phyloP scores from a whole-genome alignment of 1,284 basidiomycete species.

The Trichosporon sp. region DNA sequence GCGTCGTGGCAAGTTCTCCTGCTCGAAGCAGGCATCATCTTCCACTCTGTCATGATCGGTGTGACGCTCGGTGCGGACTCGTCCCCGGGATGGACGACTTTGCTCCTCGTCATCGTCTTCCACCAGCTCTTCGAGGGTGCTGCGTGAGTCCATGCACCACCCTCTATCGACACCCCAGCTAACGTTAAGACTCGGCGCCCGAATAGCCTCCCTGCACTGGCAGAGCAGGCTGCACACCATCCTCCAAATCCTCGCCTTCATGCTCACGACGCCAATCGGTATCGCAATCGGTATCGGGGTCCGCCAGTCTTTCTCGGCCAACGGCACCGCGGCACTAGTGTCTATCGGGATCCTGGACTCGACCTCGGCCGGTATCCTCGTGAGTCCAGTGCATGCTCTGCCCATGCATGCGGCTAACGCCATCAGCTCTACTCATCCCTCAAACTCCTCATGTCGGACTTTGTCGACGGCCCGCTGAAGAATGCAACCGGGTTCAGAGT shows the following conservation, averaged over 20 bases:
- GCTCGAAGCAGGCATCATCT: slow-evolving; percentile 50
- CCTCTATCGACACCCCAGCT: too few relatives aligned
- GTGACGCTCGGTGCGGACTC: slow-evolving; percentile 27
- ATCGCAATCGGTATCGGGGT: slow-evolving; percentile 34
- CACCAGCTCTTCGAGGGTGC: slow-evolving; percentile 38
- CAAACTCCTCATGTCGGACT: slow-evolving; percentile 29
- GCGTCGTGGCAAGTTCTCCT: slow-evolving; percentile 38
- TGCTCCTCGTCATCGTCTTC: slow-evolving; percentile 32
- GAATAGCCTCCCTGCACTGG: slow-evolving; percentile 25
- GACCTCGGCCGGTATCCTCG: slow-evolving; percentile 74
- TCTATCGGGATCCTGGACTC: slow-evolving; percentile 53
- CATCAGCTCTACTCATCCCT: slow-evolving; percentile 33
- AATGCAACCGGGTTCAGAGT: slow-evolving; percentile 20
- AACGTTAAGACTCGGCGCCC: slow-evolving; percentile 22
- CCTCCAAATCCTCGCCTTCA: slow-evolving; percentile 25
- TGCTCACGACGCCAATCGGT: slow-evolving; percentile 25
- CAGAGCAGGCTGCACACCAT: slow-evolving; percentile 14
- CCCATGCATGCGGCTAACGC: neutral
- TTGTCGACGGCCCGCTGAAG: slow-evolving; percentile 23
- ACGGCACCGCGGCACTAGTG: slow-evolving; percentile 30
- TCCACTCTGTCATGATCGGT: slow-evolving; percentile 32
- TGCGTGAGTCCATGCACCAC: slow-evolving; percentile 5
- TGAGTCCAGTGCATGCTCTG: neutral
- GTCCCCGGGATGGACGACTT: slow-evolving; percentile 25
- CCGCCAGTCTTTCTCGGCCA: slow-evolving; percentile 29